Conservation (phyloP, 371 early-diverging fungal species). For the Syncephalis fuscata region DNA sequence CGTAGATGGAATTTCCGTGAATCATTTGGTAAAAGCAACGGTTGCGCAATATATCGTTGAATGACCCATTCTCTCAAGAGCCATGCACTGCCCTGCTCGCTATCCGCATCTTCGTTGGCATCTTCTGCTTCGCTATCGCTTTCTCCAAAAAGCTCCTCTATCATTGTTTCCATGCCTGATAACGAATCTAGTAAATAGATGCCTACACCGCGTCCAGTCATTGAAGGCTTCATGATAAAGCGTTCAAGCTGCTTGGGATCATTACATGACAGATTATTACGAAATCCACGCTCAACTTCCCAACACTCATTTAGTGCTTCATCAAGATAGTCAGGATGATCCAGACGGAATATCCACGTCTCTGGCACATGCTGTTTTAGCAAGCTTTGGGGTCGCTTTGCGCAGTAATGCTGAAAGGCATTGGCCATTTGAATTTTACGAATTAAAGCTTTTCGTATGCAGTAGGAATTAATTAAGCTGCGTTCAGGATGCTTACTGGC, state of each 20-base stretch:
- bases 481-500: too few relatives aligned
- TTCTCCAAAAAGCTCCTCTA: slow-evolving; percentile 21
- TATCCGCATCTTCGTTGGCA: slow-evolving; percentile 9
- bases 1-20: slow-evolving; percentile 52
- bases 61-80: slow-evolving; percentile 50
- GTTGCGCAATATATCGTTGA: slow-evolving; percentile 41
- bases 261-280: slow-evolving; percentile 14
- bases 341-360: slow-evolving; percentile 51
- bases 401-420: too few relatives aligned
- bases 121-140: slow-evolving; percentile 1
- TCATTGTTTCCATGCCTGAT: too few relatives aligned
- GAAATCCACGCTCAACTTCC: slow-evolving; percentile 38
- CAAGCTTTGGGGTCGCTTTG: slow-evolving; percentile 33
- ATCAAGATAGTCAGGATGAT: slow-evolving; percentile 49
- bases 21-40: slow-evolving; percentile 26
- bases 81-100: slow-evolving; percentile 10
- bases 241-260: not conserved
- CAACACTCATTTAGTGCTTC: slow-evolving; percentile 53
- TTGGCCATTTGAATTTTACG: too few relatives aligned
- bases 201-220: too few relatives aligned
- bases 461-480: too few relatives aligned
- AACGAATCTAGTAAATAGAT: too few relatives aligned
- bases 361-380: slow-evolving; percentile 33
- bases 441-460: too few relatives aligned
- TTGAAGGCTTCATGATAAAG: slow-evolving; percentile 40